Evolutionary conservation across 2,329 filamentous ascomycete species (phyloP).

Genomic region (Sarocladium strictum): DNA sequence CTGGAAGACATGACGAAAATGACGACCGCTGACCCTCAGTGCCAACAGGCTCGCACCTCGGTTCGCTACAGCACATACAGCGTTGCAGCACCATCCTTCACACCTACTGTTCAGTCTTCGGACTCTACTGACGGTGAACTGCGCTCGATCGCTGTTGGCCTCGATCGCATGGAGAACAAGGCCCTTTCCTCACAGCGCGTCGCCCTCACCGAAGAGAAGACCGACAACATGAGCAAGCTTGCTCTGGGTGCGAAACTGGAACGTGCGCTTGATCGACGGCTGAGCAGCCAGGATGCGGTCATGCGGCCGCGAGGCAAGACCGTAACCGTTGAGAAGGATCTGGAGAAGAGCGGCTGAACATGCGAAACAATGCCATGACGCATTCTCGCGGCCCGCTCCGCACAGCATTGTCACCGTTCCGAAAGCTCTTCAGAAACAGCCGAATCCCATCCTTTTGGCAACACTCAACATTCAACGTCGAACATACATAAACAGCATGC

Average conservation of each 20-base stretch:
- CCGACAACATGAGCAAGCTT: slow-evolving; percentile 75
- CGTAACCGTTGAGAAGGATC: slow-evolving; percentile 14
- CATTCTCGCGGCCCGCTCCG: too few species aligned
- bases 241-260: slow-evolving; percentile 88
- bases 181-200: slow-evolving; percentile 71
- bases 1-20: slow-evolving; percentile 11
- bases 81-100: slow-evolving; percentile 53
- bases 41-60: slow-evolving; percentile 43
- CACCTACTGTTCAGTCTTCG: slow-evolving; percentile 45
- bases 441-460: too few species aligned
- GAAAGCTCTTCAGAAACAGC: too few species aligned
- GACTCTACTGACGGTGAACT: slow-evolving; percentile 54
- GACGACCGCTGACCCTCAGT: slow-evolving; percentile 13
- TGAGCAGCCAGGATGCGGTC: slow-evolving; percentile 84
- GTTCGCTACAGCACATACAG: slow-evolving; percentile 56
- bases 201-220: slow-evolving; percentile 71
- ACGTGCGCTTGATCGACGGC: slow-evolving; percentile 76
- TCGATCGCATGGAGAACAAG: slow-evolving; percentile 87
- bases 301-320: slow-evolving; percentile 55
- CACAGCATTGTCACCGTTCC: neutral
- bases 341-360: slow-evolving; percentile 5
- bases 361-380: slow-evolving; percentile 5
- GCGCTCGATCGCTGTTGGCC: slow-evolving; percentile 67
- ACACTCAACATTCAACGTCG: too few species aligned
- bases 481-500: too few species aligned